Base-by-base conservation (phyloP, 306 rosid genomes). In the Dryas alaskensis region DNA sequence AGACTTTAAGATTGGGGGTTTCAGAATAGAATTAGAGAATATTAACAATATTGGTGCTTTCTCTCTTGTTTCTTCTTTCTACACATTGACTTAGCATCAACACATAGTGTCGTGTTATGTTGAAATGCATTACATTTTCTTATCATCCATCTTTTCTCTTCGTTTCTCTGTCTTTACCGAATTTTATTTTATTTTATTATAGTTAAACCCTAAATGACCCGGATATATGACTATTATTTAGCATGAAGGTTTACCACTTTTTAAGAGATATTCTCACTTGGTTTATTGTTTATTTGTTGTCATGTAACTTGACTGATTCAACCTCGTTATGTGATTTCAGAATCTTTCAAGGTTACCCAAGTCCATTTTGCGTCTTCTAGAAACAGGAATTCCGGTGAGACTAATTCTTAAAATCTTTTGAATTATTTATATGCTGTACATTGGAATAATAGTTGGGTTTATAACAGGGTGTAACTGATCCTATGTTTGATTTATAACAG, bases 381-480 rank as follows among this genome's bases (percentile, higher is more conserved):
- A 90, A 84, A 88, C 81, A 11, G 74, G 82, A 69, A 94, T 94
- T 76, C 99, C 99, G 82, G 96, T 91, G 7, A 80, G 83, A 9
- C 40, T 73, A 67, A 50, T 50, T 70, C 74, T 66, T 51, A 40
- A 40, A 74, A 65, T 74, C 47, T 37, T 60, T 77, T 31, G 43
- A 17, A 43, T 51, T 60, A 64, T 42, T 55, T 47, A 12, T 57
- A 61, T 73, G 52, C 31, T 49, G 42, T 54, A 66, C 4, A 58
- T n/a, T 31, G 37, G 37, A 31, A 31, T 31, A 0, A 31, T 31
- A 31, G 13, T 77, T 72, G 84, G 60, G 17, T 85, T 62, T 76
- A 63, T 88, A 79, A 68, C 87, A 95, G 98, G 98, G 99, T 66
- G 97, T 95, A 54, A 92, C 98, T 3, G 99, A 90, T 74, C 98